Evolutionary conservation across 495 filamentous ascomycete genomes (phyloP), one percentile per base, ranked within the genome.

Genomic region (Aspergillus saccharolyticus): DNA sequence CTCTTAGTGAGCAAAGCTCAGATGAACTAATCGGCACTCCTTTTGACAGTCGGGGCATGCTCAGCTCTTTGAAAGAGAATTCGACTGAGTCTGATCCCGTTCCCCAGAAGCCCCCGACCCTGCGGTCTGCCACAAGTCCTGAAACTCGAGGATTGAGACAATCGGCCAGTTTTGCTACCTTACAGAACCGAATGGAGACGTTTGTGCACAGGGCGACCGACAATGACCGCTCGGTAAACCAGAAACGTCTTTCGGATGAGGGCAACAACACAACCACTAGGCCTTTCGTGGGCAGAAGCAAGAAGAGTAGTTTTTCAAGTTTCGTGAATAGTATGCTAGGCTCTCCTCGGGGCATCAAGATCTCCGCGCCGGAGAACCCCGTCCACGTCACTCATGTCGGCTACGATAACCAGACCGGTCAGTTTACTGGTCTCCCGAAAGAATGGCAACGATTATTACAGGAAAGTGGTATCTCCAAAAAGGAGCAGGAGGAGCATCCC

Each of bases 381-480:
- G 91, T 97, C 24, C 94, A 98, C 70, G 88, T 98, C 53, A 98
- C 95, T 44, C 94, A 98, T 68, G 94, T 98, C 54, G 92, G 95
- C 50, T 96, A 96, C 70, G 92, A 98, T 71, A 96, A 95, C 74
- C 83, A 90, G 62, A 98, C 94, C 3, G 94, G 94, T 55, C 89
- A 97, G 71, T 98, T 96, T 70, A 98, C 94, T 39, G 94, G 94
- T 59, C 77, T 98, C 33, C 94, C 94, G 1, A 96, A 95, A 70
- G 94, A 98, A 80, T 98, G 94, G 94, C 94, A 98, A 73, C 85
- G 89, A 43, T 81, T 96, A 66, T 83, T 98, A 61, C 89, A 94
- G 74, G 91, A 96, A 70, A 96, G 88, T 73, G 94, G 94, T 55
- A 97, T 98, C 63, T 89, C 93, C 4, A 90, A 96, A 75, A 91